These are phyloP conservation scores for Trebouxia gelatinosa DNA, from an alignment of 163 green algal species.

Conservation along the genomic window DNA sequence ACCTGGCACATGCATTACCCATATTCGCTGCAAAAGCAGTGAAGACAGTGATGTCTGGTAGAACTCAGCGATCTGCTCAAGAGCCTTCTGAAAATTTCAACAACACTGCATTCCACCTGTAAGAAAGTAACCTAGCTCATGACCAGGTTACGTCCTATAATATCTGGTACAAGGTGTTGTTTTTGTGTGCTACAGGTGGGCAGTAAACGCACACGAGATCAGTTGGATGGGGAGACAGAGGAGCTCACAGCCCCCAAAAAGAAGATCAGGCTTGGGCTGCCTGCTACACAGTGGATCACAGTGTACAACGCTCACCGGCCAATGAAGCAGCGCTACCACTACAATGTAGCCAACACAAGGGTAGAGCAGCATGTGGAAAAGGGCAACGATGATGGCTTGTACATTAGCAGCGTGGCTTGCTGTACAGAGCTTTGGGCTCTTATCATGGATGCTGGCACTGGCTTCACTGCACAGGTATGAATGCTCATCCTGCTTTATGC, in stretches of 20 bases:
- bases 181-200: constrained; percentile 65
- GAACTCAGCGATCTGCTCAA: too few species aligned
- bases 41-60: too few species aligned
- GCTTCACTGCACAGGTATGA: constrained; percentile 80
- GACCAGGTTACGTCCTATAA: background rate
- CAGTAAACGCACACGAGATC: constrained; percentile 87
- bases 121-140: too few species aligned
- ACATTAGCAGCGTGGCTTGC: constrained; percentile 94
- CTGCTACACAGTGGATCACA: constrained; percentile 99
- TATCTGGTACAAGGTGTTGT: background rate
- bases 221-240: constrained; percentile 54
- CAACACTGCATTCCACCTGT: too few species aligned
- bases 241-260: constrained; percentile 57
- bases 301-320: constrained; percentile 98
- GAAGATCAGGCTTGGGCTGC: constrained; percentile 90
- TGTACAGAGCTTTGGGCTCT: constrained; percentile 96
- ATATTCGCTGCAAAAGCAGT: too few species aligned
- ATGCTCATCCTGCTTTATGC: too few species aligned
- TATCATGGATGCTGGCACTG: constrained; percentile 98
- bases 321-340: constrained; percentile 99
- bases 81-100: too few species aligned
- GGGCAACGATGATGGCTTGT: constrained; percentile 97
- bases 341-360: constrained; percentile 97
- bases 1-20: too few species aligned
- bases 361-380: constrained; percentile 98